These are phyloP conservation scores for Planoprotostelium fungivorum DNA, from an alignment of 78 protist genomes.

Conservation along the genomic window DNA sequence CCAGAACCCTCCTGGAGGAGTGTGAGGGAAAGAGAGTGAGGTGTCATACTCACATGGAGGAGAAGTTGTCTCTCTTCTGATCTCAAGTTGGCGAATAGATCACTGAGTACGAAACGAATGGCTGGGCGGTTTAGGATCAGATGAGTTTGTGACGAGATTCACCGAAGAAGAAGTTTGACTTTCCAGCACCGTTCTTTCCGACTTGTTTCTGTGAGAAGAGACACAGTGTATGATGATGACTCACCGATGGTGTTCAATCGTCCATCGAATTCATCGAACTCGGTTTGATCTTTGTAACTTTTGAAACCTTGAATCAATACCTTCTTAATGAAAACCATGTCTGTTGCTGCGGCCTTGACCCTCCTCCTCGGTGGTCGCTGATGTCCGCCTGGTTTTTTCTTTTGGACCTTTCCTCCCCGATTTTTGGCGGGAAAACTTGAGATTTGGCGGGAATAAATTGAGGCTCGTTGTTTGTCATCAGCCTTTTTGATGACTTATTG, in stretches of 20 bases:
- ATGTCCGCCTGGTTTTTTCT: not conserved
- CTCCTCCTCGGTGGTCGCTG: not conserved
- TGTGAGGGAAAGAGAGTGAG: not conserved
- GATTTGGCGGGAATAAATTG: not conserved
- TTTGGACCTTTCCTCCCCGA: not conserved
- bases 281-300: conserved; percentile 16
- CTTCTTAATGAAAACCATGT: conserved; percentile 7
- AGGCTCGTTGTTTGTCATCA: not conserved
- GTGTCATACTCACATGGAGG: conserved; percentile 54
- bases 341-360: not conserved
- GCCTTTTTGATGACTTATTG: no score
- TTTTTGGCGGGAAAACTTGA: not conserved
- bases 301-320: conserved; percentile 31
- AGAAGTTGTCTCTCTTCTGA: conserved; percentile 60
- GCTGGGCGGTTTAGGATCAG: conserved; percentile 42
- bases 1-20: conserved; percentile 28
- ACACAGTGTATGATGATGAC: not conserved
- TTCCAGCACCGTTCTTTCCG: conserved; percentile 66
- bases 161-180: conserved; percentile 58
- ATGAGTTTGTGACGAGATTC: not conserved
- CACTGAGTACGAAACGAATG: conserved; percentile 85
- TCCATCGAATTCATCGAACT: conserved; percentile 5
- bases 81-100: conserved; percentile 18
- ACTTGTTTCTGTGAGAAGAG: conserved; percentile 31
- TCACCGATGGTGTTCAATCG: conserved; percentile 29